Evolutionary conservation across 129 eudicot genomes (phyloP), one percentile per base, ranked within the genome.

Genomic region (Deinandra increscens): DNA sequence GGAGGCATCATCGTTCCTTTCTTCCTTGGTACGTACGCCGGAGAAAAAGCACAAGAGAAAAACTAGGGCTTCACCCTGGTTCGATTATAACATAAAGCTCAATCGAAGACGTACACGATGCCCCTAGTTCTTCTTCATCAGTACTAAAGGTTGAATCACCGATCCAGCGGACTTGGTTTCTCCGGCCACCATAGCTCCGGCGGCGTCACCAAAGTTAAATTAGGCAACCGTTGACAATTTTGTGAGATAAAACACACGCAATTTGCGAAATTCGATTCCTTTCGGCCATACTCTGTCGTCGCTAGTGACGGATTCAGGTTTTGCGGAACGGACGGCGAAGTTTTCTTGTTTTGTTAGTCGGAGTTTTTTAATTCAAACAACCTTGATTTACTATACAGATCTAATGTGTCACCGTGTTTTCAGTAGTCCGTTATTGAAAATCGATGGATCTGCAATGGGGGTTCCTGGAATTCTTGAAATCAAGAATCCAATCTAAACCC

Each of bases 281-380:
- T 37, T 64, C 34, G 51, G 48, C 14, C 64, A 87, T n/a, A 64
- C 73, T 53, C 53, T 88, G n/a, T n/a, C n/a, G n/a, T n/a, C n/a
- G n/a, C n/a, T n/a, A n/a, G n/a, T n/a, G n/a, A n/a, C n/a, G n/a
- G n/a, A n/a, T n/a, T n/a, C n/a, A n/a, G n/a, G n/a, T n/a, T n/a
- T n/a, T n/a, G n/a, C n/a, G n/a, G n/a, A 88, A 68, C 64, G 98
- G 78, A 96, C 98, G 2, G 96, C 98, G 5, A 88, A 84, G 72
- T 89, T 92, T 72, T 92, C 98, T 15, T 86, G 91, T 72, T 89
- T 92, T 66, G 96, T 95, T 50, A 89, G 91, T 75, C 68, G 91
- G 26, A 92, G 95, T 71, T 92, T 61, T 17, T 69, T 0, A 84
- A 66, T 53, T 34, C 69, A 15, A 82, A 66, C 48, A 79, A 46